These are phyloP conservation scores for Allomyces macrogynus DNA, from an alignment of 192 early-diverging fungal genomes.

Conservation along the genomic window DNA sequence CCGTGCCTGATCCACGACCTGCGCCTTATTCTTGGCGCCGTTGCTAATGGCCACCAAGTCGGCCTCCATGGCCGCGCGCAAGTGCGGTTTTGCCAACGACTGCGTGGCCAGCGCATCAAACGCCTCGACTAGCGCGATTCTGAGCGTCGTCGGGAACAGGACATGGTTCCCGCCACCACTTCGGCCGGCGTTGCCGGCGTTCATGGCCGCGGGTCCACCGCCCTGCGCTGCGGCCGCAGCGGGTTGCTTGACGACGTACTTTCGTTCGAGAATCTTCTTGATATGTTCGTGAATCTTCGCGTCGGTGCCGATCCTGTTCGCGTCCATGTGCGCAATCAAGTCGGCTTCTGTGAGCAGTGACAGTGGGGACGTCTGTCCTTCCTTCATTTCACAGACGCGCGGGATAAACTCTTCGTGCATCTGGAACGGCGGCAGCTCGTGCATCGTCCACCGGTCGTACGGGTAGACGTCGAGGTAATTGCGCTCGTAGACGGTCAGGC, in stretches of 20 bases:
- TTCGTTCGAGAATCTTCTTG: conserved; percentile 68
- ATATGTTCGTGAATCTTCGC: conserved; percentile 94
- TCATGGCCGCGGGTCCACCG: neutral
- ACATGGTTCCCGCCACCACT: conserved; percentile 1
- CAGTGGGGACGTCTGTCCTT: conserved; percentile 47
- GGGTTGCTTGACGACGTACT: conserved; percentile 55
- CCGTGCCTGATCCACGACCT: conserved; percentile 42
- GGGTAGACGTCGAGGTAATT: conserved; percentile 89
- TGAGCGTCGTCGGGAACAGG: conserved; percentile 56
- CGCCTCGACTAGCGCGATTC: conserved; percentile 64
- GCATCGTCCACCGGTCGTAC: conserved; percentile 71
- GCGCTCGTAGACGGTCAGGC: conserved; percentile 53
- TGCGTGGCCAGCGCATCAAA: conserved; percentile 70
- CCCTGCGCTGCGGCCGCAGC: neutral
- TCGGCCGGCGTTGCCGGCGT: neutral
- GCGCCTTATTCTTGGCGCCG: conserved; percentile 36
- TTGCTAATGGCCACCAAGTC: conserved; percentile 53
- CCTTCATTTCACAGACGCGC: conserved; percentile 36
- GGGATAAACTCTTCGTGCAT: conserved; percentile 51
- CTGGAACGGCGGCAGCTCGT: conserved; percentile 46
- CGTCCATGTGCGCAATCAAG: conserved; percentile 76
- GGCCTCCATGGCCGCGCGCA: conserved; percentile 68
- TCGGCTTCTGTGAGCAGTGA: conserved; percentile 63
- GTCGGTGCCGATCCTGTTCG: conserved; percentile 89
- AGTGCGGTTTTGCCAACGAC: conserved; percentile 67